Percentiles rank a stretch among this genome's conserved stretches.
Conservation (phyloP, 129 eudicot species). For the Saussurea involucrata region DNA sequence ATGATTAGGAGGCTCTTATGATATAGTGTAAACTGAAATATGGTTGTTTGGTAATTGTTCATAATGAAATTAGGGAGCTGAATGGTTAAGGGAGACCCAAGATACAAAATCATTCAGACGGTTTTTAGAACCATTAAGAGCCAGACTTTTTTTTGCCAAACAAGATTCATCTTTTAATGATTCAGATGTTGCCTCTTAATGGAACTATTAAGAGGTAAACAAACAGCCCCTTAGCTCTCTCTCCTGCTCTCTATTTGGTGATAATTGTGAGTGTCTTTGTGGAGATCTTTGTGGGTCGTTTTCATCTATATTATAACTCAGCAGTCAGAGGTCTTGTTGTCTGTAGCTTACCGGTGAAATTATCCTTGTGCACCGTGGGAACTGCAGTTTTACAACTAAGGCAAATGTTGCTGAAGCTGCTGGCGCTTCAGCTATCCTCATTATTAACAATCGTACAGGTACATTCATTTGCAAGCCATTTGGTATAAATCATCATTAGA, state of each 20-base stretch:
- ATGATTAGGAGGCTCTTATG: no score
- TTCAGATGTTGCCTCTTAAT: no score
- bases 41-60: no score
- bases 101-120: no score
- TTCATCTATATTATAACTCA: slow-evolving; percentile 35
- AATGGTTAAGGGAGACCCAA: no score
- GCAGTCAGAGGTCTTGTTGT: slow-evolving; percentile 32
- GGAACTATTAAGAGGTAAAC: no score
- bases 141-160: no score
- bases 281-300: slow-evolving; percentile 23
- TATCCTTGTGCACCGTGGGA: slow-evolving; percentile 94
- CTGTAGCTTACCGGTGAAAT: slow-evolving; percentile 89
- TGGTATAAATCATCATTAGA: neutral
- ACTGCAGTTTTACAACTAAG: slow-evolving; percentile 91
- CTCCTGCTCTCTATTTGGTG: neutral
- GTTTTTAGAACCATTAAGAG: no score
- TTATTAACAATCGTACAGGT: slow-evolving; percentile 84
- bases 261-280: slow-evolving; percentile 12
- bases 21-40: no score
- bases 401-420: slow-evolving; percentile 94
- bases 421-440: slow-evolving; percentile 89
- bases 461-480: slow-evolving; percentile 1
- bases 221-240: no score
- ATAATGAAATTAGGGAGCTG: no score
- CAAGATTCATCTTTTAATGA: no score